Evolutionary conservation across 805 yeast genomes (phyloP), one percentile per base, ranked within the genome.

Genomic region (Saturnispora sanitii): DNA sequence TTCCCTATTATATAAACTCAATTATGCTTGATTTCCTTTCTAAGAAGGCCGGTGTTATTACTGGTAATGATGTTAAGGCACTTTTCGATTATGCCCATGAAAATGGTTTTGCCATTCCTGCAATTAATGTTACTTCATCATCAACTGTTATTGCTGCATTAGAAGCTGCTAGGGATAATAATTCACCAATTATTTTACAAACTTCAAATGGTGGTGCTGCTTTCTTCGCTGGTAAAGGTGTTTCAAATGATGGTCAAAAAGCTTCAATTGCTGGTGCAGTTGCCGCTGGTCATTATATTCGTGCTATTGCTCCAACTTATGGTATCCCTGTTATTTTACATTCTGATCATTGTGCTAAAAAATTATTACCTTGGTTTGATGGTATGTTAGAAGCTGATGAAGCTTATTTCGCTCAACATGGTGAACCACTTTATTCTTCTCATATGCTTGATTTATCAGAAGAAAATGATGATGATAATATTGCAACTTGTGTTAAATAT

Each of bases 151-250:
- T 86, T 63, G 95, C 96, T 56, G 95, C 96, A 48, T 73, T 92
- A 58, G 95, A 92, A 69, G 96, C 96, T 51, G 96, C 96, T 47
- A 85, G 94, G 68, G 96, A 92, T 68, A 75, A 71, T 71, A 76
- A 82, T 55, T 77, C 95, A 48, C 98, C 98, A 71, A 87, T 92
- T 70, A 85, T 92, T 65, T 71, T 92, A 63, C 98, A 92, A 73
- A 79, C 90, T 55, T 90, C 97, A 47, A 87, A 92, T 68, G 98
- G 98, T 73, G 98, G 98, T 75, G 95, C 98, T 55, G 97, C 97
- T 50, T 92, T 79, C 85, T 92, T 92, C 65, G 98, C 98, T 51
- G 98, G 98, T 73, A 92, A 92, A 79, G 98, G 97, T 73, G 87
- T 92, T 55, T 74, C 76, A 65, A 92, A 92, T 83, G 74, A 73